Conservation (phyloP, 2,329 filamentous ascomycete genomes). For the Penicillium verrucosum region DNA sequence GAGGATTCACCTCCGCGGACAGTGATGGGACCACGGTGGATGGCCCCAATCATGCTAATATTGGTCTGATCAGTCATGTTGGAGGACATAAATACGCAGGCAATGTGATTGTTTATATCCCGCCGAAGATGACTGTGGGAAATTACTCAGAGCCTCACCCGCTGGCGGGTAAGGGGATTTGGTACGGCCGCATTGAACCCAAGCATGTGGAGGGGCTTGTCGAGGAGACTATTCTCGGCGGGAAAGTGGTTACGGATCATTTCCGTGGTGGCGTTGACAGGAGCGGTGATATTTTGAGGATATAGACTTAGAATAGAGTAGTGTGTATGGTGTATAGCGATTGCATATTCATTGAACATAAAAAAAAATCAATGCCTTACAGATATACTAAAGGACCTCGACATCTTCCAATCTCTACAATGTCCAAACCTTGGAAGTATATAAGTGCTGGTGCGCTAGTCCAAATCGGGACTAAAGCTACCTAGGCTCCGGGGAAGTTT, state of each 20-base stretch:
- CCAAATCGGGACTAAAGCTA: conserved; percentile 19
- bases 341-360: neutral
- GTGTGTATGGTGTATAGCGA: neutral
- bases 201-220: conserved; percentile 89
- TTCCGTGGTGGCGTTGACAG: conserved; percentile 83
- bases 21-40: conserved; percentile 26
- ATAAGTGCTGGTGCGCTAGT: conserved; percentile 16
- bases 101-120: conserved; percentile 82
- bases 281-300: conserved; percentile 66
- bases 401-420: neutral
- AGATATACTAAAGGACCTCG: neutral
- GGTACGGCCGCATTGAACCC: conserved; percentile 78
- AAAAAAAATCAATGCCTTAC: neutral
- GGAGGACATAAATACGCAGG: conserved; percentile 95
- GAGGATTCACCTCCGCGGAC: conserved; percentile 29
- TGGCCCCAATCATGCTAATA: conserved; percentile 34
- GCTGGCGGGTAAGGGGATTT: conserved; percentile 58
- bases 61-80: conserved; percentile 68
- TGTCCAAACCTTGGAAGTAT: neutral
- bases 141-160: conserved; percentile 26
- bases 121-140: conserved; percentile 31
- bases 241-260: conserved; percentile 79
- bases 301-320: conserved; percentile 21
- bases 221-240: conserved; percentile 78
- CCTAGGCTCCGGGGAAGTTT: conserved; percentile 20